Base-by-base conservation (phyloP, 495 filamentous ascomycete genomes). In the Podospora pseudocomata region DNA sequence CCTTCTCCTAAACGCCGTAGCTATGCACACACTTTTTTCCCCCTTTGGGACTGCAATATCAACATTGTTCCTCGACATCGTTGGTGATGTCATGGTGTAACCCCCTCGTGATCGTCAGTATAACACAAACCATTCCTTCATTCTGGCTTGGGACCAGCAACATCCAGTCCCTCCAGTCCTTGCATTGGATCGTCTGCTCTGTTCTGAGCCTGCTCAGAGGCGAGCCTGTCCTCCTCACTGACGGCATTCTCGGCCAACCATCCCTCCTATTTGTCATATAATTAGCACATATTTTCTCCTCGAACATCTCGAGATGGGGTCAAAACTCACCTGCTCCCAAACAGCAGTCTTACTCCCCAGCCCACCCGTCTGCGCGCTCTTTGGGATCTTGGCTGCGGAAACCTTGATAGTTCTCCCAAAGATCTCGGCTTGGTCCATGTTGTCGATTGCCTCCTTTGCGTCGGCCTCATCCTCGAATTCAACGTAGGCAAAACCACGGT, bases 381-480 rank as follows among this genome's bases (percentile, higher is more conserved):
- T 97, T 69, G 94, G 93, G 28, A 93, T 88, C 79, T 97, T 99
- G 30, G 96, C 95, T 49, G 88, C 85, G 16, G 92, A 92, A 19
- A 98, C 95, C 77, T 91, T 96, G 78, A 99, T 89, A 3, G 95
- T 91, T 34, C 91, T 85, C 2, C 94, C 96, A 75, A 92, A 97
- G n/a, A 99, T 84, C 82, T 97, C 93, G 68, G 93, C 89, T 74
- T 96, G 93, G 73, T 99, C 92, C 96, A 98, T 97, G 78, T 99
- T 99, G 84, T 98, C 92, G 75, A 99, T 97, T 53, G 95, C 95
- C 78, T 97, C 95, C 68, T 89, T 90, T 60, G 93, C 94, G 80
- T 99, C 95, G 65, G 88, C 88, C 23, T 88, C 84, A 44, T 91
- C 82, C 73, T 97, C 93, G 77, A 92, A 99, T 74, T 99, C 95